Conservation (phyloP, 164 flowering plant genomes). For the Buxus sempervirens region DNA sequence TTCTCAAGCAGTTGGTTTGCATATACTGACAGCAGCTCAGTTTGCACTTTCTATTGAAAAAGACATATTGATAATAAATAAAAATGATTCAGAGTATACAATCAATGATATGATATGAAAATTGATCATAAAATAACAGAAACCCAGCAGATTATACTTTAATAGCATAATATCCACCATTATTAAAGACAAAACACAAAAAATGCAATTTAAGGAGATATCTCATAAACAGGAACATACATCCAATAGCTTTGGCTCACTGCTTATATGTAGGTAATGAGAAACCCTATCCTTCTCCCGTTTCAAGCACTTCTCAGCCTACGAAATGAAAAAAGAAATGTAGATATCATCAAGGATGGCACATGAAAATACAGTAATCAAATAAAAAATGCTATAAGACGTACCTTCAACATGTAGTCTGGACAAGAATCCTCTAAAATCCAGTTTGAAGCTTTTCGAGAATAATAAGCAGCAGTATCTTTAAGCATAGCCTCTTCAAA, state of each 20-base stretch:
- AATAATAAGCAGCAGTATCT: constrained; percentile 70
- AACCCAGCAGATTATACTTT: neutral
- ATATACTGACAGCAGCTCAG: constrained; percentile 49
- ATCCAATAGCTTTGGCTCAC: constrained; percentile 77
- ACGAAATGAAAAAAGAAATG: constrained; percentile 14
- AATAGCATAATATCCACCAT: neutral
- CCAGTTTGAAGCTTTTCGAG: constrained; percentile 84
- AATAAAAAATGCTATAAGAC: neutral
- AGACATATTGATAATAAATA: neutral
- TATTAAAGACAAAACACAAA: neutral
- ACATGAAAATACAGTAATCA: neutral
- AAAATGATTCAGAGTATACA: neutral
- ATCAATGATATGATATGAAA: neutral
- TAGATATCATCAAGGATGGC: neutral
- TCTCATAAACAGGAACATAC: constrained; percentile 29
- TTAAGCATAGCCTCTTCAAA: too few species aligned
- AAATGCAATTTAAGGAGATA: neutral
- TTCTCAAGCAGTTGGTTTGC: constrained; percentile 81
- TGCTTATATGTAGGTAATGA: constrained; percentile 80
- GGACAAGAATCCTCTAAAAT: constrained; percentile 85
- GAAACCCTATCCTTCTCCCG: constrained; percentile 81
- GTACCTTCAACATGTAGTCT: constrained; percentile 77
- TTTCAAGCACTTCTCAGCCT: constrained; percentile 88
- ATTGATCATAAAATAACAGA: neutral
- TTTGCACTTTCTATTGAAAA: constrained; percentile 50